Evolutionary conservation across 805 yeast species (phyloP), one percentile per base, ranked within the genome.

Genomic region (Brettanomyces bruxellensis): DNA sequence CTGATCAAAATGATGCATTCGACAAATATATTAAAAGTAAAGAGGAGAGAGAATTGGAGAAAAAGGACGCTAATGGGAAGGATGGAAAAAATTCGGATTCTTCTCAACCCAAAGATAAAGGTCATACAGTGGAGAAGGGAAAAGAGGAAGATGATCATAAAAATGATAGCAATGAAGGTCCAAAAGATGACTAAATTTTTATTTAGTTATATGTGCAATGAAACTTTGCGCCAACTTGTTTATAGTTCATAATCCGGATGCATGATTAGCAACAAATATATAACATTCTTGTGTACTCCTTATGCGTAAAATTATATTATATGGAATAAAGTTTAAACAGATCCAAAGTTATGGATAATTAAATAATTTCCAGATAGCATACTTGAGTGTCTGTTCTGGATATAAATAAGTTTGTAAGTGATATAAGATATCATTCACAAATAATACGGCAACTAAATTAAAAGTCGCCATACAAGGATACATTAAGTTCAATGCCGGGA

Each of bases 1-100:
- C 81, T 13, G 87, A 84, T 59, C 74, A 79, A 60, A 85, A 85
- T 57, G 95, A 85, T 59, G 95, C 95, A 1, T 89, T 90, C 65
- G 95, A 88, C 64, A 87, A 86, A 62, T 90, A 90, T 58, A 68
- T 90, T 50, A 86, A 55, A n/a, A 51, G 49, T 5, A 57, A 55
- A 37, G 51, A 50, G 30, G 51, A 49, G 34, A 49, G 50, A 32
- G 44, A 28, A 9, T 38, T 39, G 18, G 52, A 46, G 25, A n/a
- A 37, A 11, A 41, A 49, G 13, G 40, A 34, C n/a, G 30, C 35
- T 11, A 37, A 25, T 14, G 35, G 40, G 34, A 32, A 42, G 11
- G 32, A 42, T 14, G 44, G 25, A 14, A 23, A 34, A 36, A 43
- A 47, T 2, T 6, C 14, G 7, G n/a, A 35, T 35, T 9, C 32